Base-by-base conservation (phyloP, 163 green algal species). In the Scenedesmus sp. region DNA sequence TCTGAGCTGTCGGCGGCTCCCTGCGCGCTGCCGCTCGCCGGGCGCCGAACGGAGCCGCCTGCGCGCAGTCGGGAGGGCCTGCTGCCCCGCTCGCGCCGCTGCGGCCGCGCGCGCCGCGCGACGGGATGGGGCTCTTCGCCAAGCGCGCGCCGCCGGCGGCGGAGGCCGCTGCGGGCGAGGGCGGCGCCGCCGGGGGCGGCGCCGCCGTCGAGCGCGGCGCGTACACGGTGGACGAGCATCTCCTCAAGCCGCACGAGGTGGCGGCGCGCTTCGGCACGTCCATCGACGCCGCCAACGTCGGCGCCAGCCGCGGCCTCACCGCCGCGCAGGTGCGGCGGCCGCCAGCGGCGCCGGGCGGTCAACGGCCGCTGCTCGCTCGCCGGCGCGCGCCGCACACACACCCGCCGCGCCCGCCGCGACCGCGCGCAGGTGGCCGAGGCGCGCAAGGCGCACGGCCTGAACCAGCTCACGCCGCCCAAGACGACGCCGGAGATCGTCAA, bases 401-500 rank as follows among this genome's bases (percentile, higher is more conserved):
- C 45, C 45, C 13, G 13, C 45, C 45, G 15, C 45, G 15, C 45
- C 24, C 14, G 50, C 50, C 5, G 20, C 24, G 5, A 18, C 28
- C 28, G 10, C 50, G 5, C 9, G n/a, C 34, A 72, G 47, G 65
- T 34, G 6, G 47, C 26, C 47, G 18, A 13, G 26, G 14, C 22
- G 65, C 65, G 48, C 29, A 18, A 63, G 65, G 29, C 15, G 29
- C 29, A 75, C 65, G 65, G 65, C n/a, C 58, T 60, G 57, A 83
- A 83, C 66, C 57, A 53, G 9, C 57, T 83, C 22, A 69, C 77
- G 20, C 77, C 77, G 1, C 77, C 77, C 24, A 83, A 83, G 67
- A 14, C 60, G 28, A 73, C 45, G 14, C 58, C 67, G 4, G 77
- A 83, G 48, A 73, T 83, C 10, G 44, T 83, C 66, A 83, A 83